Percentiles rank a stretch among this genome's conserved stretches.
These are phyloP conservation scores for Saccharomyces jurei DNA, from an alignment of 805 yeast genomes.

Conservation along the genomic window DNA sequence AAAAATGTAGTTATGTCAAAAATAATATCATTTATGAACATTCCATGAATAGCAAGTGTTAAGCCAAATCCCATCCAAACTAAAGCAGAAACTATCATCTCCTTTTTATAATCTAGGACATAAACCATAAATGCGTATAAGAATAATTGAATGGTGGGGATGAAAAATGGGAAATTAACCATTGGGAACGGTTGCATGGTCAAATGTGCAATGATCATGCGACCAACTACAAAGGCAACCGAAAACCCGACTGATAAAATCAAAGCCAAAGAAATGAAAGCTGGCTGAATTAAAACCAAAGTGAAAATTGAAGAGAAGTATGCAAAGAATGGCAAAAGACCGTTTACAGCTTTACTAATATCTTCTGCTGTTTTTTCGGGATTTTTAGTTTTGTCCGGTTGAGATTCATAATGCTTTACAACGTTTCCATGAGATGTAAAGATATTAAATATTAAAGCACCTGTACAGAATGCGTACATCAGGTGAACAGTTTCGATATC, in stretches of 20 bases:
- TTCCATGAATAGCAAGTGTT: slow-evolving; percentile 58
- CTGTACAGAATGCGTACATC: slow-evolving; percentile 48
- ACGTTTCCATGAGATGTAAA: slow-evolving; percentile 62
- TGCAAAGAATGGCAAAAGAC: slow-evolving; percentile 63
- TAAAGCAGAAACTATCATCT: slow-evolving; percentile 41
- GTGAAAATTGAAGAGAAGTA: slow-evolving; percentile 44
- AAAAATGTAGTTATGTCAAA: slow-evolving; percentile 74
- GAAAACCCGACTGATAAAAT: slow-evolving; percentile 65
- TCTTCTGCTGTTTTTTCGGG: slow-evolving; percentile 14
- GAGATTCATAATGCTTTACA: slow-evolving; percentile 36
- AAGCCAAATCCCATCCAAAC: slow-evolving; percentile 61
- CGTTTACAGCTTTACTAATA: slow-evolving; percentile 36
- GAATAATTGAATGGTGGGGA: slow-evolving; percentile 47
- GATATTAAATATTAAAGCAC: slow-evolving; percentile 57
- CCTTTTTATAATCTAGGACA: slow-evolving; percentile 30
- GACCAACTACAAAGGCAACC: slow-evolving; percentile 79
- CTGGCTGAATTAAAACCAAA: slow-evolving; percentile 44
- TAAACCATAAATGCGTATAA: slow-evolving; percentile 25
- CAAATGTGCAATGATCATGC: slow-evolving; percentile 80
- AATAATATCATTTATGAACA: slow-evolving; percentile 72
- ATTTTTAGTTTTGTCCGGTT: slow-evolving; percentile 2
- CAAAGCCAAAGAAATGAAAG: slow-evolving; percentile 47
- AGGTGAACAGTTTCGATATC: slow-evolving; percentile 39
- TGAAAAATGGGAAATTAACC: slow-evolving; percentile 59
- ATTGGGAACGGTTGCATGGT: slow-evolving; percentile 74